Evolutionary conservation across 305 asterid species (phyloP), one percentile per base, ranked within the genome.

Genomic region (Rubia tinctorum): DNA sequence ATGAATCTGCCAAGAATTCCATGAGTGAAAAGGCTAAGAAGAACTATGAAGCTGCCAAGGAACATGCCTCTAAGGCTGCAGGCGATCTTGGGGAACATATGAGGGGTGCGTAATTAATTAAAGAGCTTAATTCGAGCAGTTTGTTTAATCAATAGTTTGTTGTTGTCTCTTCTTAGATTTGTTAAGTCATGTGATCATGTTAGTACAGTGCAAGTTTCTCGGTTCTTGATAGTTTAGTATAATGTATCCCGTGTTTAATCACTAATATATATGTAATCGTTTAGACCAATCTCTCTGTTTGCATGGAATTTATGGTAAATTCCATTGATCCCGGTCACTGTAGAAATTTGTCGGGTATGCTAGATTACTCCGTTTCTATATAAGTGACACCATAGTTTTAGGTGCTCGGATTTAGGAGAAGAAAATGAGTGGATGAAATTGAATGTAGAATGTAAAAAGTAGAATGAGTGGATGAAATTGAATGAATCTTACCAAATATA

Each of bases 21-120:
- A 76, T 72, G 87, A 71, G 82, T 0, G 83, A 77, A 11, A 43
- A 77, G 69, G 88, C 81, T 0, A 86, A 80, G 80, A 73, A 62
- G 7, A 76, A n/a, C 2, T 82, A 83, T 58, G 88, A 82, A 49
- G 80, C 71, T 2, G 89, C 92, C 0, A 89, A 87, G 62, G 86
- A 88, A 79, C 81, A 74, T 80, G 86, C 81, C 34, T 81, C 90
- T 18, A 68, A 86, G 12, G 86, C 89, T 17, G 63, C 86, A 0
- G 88, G 88, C 5, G 77, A 85, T 27, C 30, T 83, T 2, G 87
- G 90, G 71, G 89, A 66, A 14, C 75, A 42, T 20, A 72, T 77
- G 85, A 80, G 81, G 73, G 53, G 51, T 37, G 65, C 25, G 60
- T 53, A n/a, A 66, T 61, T 23, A 81, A 71, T n/a, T n/a, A n/a